phyloP scores from a whole-genome alignment of 2,329 filamentous ascomycete genomes.

The Colletotrichum tabaci region DNA sequence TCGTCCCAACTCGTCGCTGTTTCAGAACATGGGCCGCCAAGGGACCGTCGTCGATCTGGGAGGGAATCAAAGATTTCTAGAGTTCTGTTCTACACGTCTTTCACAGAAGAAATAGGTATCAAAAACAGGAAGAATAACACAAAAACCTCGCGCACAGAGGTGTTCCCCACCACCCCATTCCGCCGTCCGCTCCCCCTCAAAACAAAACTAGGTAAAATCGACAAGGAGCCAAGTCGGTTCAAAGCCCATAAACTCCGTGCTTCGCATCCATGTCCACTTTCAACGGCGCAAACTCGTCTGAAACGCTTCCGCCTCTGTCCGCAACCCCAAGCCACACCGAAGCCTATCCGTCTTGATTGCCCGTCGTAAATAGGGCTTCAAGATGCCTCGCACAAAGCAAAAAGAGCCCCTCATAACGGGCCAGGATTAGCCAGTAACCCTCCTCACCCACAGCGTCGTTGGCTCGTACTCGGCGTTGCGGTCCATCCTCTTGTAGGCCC shows the following conservation, averaged over 20 bases:
- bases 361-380: background rate
- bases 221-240: background rate
- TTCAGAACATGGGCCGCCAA: constrained; percentile 13
- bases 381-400: background rate
- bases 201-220: background rate
- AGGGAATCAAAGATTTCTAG: background rate
- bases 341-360: background rate
- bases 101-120: constrained; percentile 27
- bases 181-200: background rate
- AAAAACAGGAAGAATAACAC: constrained; percentile 16
- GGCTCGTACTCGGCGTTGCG: constrained; percentile 76
- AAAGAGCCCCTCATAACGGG: background rate
- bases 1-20: constrained; percentile 5
- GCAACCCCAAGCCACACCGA: constrained; percentile 15
- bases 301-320: constrained; percentile 32
- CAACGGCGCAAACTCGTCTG: constrained; percentile 30
- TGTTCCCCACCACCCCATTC: too few relatives aligned
- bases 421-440: constrained; percentile 73
- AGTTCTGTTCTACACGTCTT: constrained; percentile 30
- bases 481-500: constrained; percentile 82
- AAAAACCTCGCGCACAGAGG: background rate
- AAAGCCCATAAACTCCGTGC: constrained; percentile 25
- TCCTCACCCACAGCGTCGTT: constrained; percentile 82
- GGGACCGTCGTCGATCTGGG: background rate
- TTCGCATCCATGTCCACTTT: constrained; percentile 11